Base-by-base conservation (phyloP, 2,329 filamentous ascomycete species). In the Paecilomyces fulvus region DNA sequence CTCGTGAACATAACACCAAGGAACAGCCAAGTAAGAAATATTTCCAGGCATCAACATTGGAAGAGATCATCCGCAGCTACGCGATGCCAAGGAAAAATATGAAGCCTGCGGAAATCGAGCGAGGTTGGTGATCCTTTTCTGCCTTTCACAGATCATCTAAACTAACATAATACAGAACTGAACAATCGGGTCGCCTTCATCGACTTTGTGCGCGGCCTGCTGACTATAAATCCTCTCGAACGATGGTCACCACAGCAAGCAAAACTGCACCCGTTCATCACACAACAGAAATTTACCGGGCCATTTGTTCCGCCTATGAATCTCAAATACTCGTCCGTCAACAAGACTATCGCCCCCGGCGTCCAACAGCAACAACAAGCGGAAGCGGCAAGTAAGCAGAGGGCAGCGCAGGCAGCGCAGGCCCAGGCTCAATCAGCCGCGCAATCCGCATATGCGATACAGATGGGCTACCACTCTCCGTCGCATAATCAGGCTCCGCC, bases 1-100 rank as follows among this genome's bases (percentile, higher is more conserved):
- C 94, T 14, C 82, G 92, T 56, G 94, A 99, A 70, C 94, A 96
- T 70, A 89, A 89, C 58, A 94, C 91, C 33, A 99, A 99, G 72
- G 94, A 99, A 73, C 94, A 97, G 72, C 94, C 94, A 21, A 99
- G 94, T 83, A 99, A 99, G 80, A 97, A 97, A 75, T 99, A 99
- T 73, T 99, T 99, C 77, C 89, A 92, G 65, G 91, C 92, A 33
- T 96, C 85, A 46, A 95, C 91, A 1, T 77, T 99, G 54, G 92
- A 92, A 3, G 94, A 99, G 63, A 99, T 99, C 61, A 97, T 99
- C 76, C 90, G 95, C 70, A 91, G 89, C 56, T 99, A 99, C 70
- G 89, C 94, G 5, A 96, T 99, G 92, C 94, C 94, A 51, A 83
- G 94, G 67, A 99, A 99, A 78, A 96, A 96, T 68, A 99, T 99